These are phyloP conservation scores for Neofusicoccum kwambonambiense DNA, from an alignment of 2,329 filamentous ascomycete genomes.

Conservation along the genomic window DNA sequence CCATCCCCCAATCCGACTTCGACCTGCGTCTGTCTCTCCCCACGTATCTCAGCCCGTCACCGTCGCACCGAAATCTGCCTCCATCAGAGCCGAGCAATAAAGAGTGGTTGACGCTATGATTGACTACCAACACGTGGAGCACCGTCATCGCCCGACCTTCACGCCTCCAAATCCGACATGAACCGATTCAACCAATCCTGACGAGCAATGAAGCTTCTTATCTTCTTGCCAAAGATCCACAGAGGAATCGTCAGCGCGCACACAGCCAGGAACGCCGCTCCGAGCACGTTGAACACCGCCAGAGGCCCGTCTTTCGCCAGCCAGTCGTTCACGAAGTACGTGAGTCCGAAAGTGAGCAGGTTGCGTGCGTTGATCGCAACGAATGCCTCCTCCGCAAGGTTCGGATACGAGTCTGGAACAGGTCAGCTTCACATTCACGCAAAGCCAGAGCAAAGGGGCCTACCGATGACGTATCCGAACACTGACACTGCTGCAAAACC, in stretches of 20 bases:
- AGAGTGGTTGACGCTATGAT: too few relatives aligned
- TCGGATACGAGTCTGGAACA: conserved; percentile 41
- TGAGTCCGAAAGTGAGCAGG: conserved; percentile 48
- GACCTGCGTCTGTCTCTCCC: too few relatives aligned
- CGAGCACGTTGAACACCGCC: conserved; percentile 31
- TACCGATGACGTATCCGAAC: conserved; percentile 51
- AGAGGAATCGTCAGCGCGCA: conserved; percentile 49
- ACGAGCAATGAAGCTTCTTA: conserved; percentile 44
- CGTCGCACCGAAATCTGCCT: too few relatives aligned
- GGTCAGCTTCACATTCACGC: background rate
- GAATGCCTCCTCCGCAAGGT: conserved; percentile 50
- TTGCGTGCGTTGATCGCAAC: conserved; percentile 54
- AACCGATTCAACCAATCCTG: conserved; percentile 36
- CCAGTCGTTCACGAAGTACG: conserved; percentile 39
- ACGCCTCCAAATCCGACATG: conserved; percentile 25
- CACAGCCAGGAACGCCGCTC: conserved; percentile 43
- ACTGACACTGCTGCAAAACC: conserved; percentile 34
- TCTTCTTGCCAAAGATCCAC: conserved; percentile 52
- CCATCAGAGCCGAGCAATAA: too few relatives aligned
- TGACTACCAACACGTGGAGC: too few relatives aligned
- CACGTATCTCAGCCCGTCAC: too few relatives aligned
- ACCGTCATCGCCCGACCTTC: too few relatives aligned
- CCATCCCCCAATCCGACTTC: too few relatives aligned
- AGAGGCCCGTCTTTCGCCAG: conserved; percentile 28
- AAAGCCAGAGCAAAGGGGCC: background rate